Conservation (phyloP, 202 grass and related monocot genomes). For the Schoenoplectus triqueter region DNA sequence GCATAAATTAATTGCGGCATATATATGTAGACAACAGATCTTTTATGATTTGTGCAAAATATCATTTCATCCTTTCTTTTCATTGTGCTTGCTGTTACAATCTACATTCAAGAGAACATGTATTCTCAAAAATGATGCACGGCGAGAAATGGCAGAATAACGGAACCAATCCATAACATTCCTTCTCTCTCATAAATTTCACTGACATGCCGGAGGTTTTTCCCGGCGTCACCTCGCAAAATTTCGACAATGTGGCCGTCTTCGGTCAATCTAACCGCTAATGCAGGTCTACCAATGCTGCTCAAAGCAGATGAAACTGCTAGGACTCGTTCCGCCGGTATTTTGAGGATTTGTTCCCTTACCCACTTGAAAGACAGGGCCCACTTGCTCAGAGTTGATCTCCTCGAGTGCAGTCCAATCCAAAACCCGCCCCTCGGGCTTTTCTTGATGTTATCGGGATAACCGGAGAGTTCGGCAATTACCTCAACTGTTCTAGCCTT, state of each 20-base stretch:
- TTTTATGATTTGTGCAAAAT: too few species aligned
- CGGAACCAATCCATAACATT: constrained; percentile 65
- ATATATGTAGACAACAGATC: too few species aligned
- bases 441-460: constrained; percentile 74
- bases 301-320: constrained; percentile 39
- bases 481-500: constrained; percentile 41
- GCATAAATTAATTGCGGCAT: too few species aligned
- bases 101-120: background rate
- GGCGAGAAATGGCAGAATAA: constrained; percentile 60
- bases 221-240: constrained; percentile 36
- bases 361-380: constrained; percentile 53
- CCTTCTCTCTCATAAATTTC: constrained; percentile 67
- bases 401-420: constrained; percentile 70
- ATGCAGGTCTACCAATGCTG: constrained; percentile 38
- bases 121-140: constrained; percentile 28
- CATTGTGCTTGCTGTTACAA: background rate
- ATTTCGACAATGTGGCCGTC: constrained; percentile 53
- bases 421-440: constrained; percentile 77
- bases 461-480: constrained; percentile 44
- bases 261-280: constrained; percentile 58
- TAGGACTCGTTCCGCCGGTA: constrained; percentile 25
- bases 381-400: constrained; percentile 51
- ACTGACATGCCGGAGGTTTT: constrained; percentile 49
- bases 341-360: constrained; percentile 39
- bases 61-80: background rate